Conservation (phyloP, 164 flowering plant species). For the grape (Vitis vinifera) region ASM3070453v1 NC_081816.1:6769001-6769500, state of each 20-base stretch:
- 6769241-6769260: conserved; percentile 44
- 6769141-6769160: conserved; percentile 66
- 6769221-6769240: conserved; percentile 28
- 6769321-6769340: conserved; percentile 88
- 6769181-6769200: conserved; percentile 79
- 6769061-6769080: conserved; percentile 91
- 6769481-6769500: no score
- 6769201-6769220: conserved; percentile 83
- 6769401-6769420: no score
- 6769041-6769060: conserved; percentile 79
- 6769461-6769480: no score
- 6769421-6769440: no score
- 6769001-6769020: conserved; percentile 83
- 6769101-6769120: conserved; percentile 95
- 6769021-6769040: conserved; percentile 87
- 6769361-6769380: background rate
- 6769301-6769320: conserved; percentile 79
- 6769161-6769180: conserved; percentile 77
- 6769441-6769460: no score
- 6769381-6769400: background rate
- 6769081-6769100: conserved; percentile 66
- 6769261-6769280: conserved; percentile 72
- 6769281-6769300: conserved; percentile 71
- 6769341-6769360: background rate
- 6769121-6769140: conserved; percentile 92